These are phyloP conservation scores for Euclidium syriacum DNA, from an alignment of 345 rosid genomes.

Conservation along the genomic window DNA sequence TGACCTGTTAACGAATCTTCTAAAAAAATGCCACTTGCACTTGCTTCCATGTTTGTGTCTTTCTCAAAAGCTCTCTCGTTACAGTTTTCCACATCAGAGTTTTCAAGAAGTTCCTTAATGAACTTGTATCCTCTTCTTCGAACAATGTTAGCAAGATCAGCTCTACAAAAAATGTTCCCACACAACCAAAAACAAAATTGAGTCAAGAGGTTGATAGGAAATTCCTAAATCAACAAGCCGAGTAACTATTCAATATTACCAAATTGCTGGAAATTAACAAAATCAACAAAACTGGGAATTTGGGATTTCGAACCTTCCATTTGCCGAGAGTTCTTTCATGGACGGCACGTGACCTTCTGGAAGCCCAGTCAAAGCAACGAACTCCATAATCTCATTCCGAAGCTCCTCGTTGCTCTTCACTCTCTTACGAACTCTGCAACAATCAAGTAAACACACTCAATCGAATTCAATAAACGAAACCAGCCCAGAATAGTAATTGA, in stretches of 20 bases:
- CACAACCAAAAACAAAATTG: not conserved
- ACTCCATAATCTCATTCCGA: constrained; percentile 55
- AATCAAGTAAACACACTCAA: not conserved
- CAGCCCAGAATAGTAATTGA: not conserved
- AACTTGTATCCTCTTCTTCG: constrained; percentile 85
- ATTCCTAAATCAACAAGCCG: not conserved
- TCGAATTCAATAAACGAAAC: not conserved
- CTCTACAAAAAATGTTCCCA: constrained; percentile 40
- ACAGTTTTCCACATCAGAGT: constrained; percentile 28
- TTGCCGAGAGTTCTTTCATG: constrained; percentile 61
- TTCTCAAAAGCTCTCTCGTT: constrained; percentile 22
- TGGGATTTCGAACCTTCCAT: constrained; percentile 61
- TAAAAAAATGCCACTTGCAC: not conserved
- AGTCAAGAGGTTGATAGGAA: not conserved
- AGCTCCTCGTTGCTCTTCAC: constrained; percentile 78
- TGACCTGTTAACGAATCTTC: constrained; percentile 42
- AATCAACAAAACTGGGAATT: not conserved
- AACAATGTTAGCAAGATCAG: constrained; percentile 80
- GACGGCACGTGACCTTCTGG: constrained; percentile 72
- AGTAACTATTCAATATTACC: not conserved
- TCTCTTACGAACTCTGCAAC: constrained; percentile 52
- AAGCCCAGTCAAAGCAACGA: constrained; percentile 57
- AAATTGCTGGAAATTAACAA: not conserved
- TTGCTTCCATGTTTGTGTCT: constrained; percentile 15
- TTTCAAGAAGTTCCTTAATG: constrained; percentile 53